These are phyloP conservation scores for Lojkania enalia DNA, from an alignment of 2,329 filamentous ascomycete genomes.

Conservation along the genomic window DNA sequence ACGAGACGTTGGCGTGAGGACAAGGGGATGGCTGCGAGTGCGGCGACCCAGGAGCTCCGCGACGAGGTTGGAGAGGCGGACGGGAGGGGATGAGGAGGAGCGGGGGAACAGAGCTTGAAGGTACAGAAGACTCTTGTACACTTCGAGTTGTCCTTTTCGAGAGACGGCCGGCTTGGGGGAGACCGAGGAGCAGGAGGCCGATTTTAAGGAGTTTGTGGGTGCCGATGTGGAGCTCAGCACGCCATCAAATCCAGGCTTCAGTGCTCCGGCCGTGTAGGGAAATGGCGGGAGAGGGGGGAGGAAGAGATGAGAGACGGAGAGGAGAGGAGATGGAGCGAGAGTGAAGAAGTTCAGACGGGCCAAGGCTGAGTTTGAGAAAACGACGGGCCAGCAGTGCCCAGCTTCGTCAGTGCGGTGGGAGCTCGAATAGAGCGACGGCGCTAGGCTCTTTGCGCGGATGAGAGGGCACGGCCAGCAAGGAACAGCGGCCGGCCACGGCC, in stretches of 20 bases:
- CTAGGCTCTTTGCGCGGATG: constrained; percentile 23
- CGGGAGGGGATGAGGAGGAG: constrained; percentile 23
- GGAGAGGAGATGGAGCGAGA: constrained; percentile 23
- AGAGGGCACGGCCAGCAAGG: too few species aligned
- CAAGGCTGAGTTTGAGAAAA: constrained; percentile 41
- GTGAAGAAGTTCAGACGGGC: constrained; percentile 32
- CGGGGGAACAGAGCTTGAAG: constrained; percentile 28
- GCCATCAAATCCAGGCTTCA: constrained; percentile 45
- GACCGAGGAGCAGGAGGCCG: constrained; percentile 43
- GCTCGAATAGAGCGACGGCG: constrained; percentile 22
- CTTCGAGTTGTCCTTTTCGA: constrained; percentile 38
- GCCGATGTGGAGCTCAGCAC: constrained; percentile 39
- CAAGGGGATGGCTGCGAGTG: constrained; percentile 29
- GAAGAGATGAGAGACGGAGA: constrained; percentile 22
- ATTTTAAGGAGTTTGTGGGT: constrained; percentile 40
- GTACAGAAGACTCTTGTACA: constrained; percentile 35
- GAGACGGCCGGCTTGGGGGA: constrained; percentile 38
- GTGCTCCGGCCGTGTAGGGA: constrained; percentile 43
- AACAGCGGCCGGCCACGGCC: constrained; percentile 23
- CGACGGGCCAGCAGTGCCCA: constrained; percentile 39
- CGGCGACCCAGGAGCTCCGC: constrained; percentile 30
- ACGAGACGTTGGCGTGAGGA: constrained; percentile 49
- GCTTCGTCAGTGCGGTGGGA: constrained; percentile 24
- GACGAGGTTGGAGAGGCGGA: constrained; percentile 29
- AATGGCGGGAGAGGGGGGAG: constrained; percentile 27